These are phyloP conservation scores for Colletotrichum godetiae DNA, from an alignment of 2,329 filamentous ascomycete genomes.

Conservation along the genomic window DNA sequence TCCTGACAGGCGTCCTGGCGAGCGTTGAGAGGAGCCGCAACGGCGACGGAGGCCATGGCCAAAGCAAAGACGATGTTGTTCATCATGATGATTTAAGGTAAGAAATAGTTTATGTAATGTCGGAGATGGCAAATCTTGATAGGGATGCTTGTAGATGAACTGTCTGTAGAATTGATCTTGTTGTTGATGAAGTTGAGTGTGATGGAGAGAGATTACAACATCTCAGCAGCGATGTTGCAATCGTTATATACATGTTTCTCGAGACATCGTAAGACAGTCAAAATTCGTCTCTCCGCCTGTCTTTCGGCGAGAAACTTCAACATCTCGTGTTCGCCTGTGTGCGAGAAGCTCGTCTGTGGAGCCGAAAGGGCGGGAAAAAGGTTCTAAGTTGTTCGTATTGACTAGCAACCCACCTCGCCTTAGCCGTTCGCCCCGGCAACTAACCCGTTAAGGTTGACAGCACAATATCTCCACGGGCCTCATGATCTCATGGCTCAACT, in stretches of 20 bases:
- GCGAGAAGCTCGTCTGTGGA: constrained; percentile 12
- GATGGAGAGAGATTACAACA: background rate
- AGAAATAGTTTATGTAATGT: background rate
- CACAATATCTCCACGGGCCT: constrained; percentile 14
- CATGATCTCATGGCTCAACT: constrained; percentile 26
- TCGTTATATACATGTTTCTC: constrained; percentile 5
- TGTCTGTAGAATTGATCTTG: background rate
- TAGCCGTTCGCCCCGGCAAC: constrained; percentile 15
- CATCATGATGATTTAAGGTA: background rate
- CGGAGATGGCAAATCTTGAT: background rate
- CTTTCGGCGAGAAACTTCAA: background rate
- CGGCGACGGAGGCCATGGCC: constrained; percentile 28
- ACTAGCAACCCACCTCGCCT: constrained; percentile 1
- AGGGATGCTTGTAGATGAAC: too few relatives aligned
- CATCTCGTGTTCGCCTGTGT: constrained; percentile 28
- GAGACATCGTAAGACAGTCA: background rate
- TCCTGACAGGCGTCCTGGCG: constrained; percentile 24
- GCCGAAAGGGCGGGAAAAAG: constrained; percentile 1
- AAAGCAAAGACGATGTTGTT: constrained; percentile 28
- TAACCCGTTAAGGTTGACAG: constrained; percentile 22
- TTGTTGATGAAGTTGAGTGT: background rate
- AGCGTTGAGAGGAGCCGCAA: constrained; percentile 14
- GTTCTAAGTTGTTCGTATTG: constrained; percentile 20
- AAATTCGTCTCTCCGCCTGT: background rate
- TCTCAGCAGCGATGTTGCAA: background rate